These are phyloP conservation scores for Cadophora sp. DNA, from an alignment of 2,329 filamentous ascomycete genomes.

Conservation along the genomic window DNA sequence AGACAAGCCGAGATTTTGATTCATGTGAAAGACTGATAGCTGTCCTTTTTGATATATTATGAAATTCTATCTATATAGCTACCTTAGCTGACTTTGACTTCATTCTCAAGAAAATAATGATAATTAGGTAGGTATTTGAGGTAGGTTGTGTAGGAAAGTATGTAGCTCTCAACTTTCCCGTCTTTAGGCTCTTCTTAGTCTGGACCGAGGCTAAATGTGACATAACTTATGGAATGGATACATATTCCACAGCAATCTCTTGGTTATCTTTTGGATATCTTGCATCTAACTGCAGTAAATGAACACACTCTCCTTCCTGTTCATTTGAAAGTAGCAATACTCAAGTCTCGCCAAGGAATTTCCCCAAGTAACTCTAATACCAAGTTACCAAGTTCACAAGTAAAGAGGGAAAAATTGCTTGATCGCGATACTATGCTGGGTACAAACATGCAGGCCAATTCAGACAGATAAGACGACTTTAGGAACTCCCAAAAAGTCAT, in stretches of 20 bases:
- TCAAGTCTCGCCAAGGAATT: too few species aligned
- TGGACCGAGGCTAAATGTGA: not conserved
- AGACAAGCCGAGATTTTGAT: not conserved
- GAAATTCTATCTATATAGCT: too few species aligned
- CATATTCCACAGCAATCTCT: too few species aligned
- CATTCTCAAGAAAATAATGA: too few species aligned
- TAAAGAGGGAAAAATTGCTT: conserved; percentile 37
- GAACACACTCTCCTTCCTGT: not conserved
- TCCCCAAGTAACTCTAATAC: not conserved
- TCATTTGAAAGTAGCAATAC: not conserved
- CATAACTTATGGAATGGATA: too few species aligned
- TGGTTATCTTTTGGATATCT: too few species aligned
- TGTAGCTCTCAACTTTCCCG: too few species aligned
- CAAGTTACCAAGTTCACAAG: not conserved
- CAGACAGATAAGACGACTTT: conserved; percentile 30
- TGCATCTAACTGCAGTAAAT: too few species aligned
- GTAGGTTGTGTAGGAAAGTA: too few species aligned
- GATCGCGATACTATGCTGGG: conserved; percentile 44
- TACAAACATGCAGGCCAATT: conserved; percentile 42
- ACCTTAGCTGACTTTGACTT: too few species aligned
- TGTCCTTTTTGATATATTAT: not conserved
- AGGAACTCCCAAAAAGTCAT: conserved; percentile 32
- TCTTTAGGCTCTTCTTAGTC: not conserved
- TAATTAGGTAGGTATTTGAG: too few species aligned
- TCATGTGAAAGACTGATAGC: not conserved